A percentile compares a stretch with the other conserved stretches of the same genome.
Conservation (phyloP, 2,329 filamentous ascomycete genomes). For the Ceratocystis eucalypticola region DNA sequence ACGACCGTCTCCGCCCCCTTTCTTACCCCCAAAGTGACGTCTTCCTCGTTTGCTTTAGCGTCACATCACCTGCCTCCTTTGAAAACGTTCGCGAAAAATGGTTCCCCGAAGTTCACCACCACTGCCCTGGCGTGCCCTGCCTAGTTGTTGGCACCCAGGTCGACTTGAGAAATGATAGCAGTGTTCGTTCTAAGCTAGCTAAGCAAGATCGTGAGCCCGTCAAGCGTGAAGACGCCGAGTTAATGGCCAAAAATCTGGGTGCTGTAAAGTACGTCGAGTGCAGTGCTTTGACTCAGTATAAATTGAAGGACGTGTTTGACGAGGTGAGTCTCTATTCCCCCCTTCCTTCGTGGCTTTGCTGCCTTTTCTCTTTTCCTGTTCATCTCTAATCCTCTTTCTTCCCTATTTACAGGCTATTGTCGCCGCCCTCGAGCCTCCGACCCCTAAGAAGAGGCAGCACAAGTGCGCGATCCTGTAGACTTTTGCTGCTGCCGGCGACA, state of each 20-base stretch:
- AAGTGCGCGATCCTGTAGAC: slow-evolving; percentile 56
- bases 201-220: slow-evolving; percentile 97
- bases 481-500: background rate
- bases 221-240: slow-evolving; percentile 80
- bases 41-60: slow-evolving; percentile 97
- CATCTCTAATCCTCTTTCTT: background rate
- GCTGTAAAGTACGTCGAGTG: slow-evolving; percentile 99
- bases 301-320: slow-evolving; percentile 97
- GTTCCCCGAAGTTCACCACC: slow-evolving; percentile 97
- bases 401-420: slow-evolving; percentile 62
- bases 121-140: slow-evolving; percentile 95
- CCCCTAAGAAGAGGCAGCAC: slow-evolving; percentile 61
- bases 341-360: background rate
- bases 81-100: slow-evolving; percentile 99
- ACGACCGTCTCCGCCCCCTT: slow-evolving; percentile 87
- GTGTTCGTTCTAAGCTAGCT: slow-evolving; percentile 76
- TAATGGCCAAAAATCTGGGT: slow-evolving; percentile 93
- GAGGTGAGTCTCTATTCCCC: slow-evolving; percentile 50
- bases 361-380: background rate
- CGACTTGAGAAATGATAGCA: slow-evolving; percentile 79
- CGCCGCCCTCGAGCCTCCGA: slow-evolving; percentile 78
- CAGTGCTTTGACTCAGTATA: slow-evolving; percentile 94
- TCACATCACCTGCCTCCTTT: slow-evolving; percentile 93
- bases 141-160: slow-evolving; percentile 96
- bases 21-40: slow-evolving; percentile 98